These are phyloP conservation scores for Curvularia sp. DNA, from an alignment of 2,329 filamentous ascomycete species.

Conservation along the genomic window DNA sequence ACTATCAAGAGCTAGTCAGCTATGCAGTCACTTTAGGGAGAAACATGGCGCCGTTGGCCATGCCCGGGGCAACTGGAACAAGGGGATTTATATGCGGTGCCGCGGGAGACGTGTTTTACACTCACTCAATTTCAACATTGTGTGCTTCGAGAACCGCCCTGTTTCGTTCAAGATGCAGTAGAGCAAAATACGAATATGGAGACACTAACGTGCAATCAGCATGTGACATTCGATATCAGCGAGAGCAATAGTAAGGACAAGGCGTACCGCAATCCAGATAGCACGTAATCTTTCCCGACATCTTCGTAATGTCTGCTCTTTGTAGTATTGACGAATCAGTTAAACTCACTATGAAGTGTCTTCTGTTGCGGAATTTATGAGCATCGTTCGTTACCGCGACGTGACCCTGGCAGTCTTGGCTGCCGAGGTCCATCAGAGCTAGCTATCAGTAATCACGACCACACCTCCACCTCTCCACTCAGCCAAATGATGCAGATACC, in stretches of 20 bases:
- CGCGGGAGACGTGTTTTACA: not conserved
- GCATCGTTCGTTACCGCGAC: conserved; percentile 9
- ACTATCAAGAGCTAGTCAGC: conserved; percentile 51
- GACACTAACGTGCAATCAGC: conserved; percentile 62
- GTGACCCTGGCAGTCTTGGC: conserved; percentile 23
- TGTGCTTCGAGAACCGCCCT: conserved; percentile 63
- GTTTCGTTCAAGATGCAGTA: conserved; percentile 66
- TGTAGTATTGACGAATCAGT: not conserved
- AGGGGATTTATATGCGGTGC: not conserved
- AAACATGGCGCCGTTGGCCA: not conserved
- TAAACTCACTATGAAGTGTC: not conserved
- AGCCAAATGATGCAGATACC: conserved; percentile 10
- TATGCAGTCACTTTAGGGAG: conserved; percentile 1
- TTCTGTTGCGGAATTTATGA: conserved; percentile 4
- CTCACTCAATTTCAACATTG: conserved; percentile 71
- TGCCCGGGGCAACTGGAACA: conserved; percentile 1
- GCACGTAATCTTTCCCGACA: conserved; percentile 69
- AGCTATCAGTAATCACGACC: conserved; percentile 32
- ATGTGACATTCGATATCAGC: not conserved
- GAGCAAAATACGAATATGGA: conserved; percentile 61
- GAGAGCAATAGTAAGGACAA: not conserved
- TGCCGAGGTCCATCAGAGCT: conserved; percentile 33
- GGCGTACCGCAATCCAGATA: conserved; percentile 72
- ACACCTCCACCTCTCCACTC: conserved; percentile 3
- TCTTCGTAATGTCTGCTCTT: conserved; percentile 40